Base-by-base conservation (phyloP, 352 stramenopile species). In the Phytophthora sp. region DNA sequence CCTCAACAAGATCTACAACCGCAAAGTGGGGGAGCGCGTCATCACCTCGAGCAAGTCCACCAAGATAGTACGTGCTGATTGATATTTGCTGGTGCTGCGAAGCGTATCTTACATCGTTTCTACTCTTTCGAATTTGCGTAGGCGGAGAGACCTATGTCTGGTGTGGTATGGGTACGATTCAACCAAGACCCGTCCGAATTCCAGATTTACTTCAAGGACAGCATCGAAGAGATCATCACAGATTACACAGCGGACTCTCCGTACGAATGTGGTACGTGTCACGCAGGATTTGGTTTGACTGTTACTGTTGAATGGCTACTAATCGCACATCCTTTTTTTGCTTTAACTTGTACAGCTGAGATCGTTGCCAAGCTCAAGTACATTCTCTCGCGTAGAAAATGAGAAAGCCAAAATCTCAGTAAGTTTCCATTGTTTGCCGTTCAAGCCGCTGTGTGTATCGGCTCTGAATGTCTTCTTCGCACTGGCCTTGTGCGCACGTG, bases 311-410 rank as follows among this genome's bases (percentile, higher is more conserved):
- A 18, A 48, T 45, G 34, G 18, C 26, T 10, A 45, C 56, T 63
- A 58, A 57, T 7, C 4, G 28, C n/a, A 50, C 27, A 62, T 46
- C 46, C 56, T 69, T 38, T 38, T 17, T 61, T 35, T 5, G 56
- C 27, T 49, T 54, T 38, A 31, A 51, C 20, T 44, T 50, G 39
- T 60, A 30, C 54, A 95, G 88, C 88, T 15, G 88, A 96, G 64
- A 96, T 96, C 43, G 88, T 95, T 20, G 88, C 88, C 34, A 96
- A 96, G 65, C 82, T 96, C 58, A 96, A 94, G 82, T 96, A 96
- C 74, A 96, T 96, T 62, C 52, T 94, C 43, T 95, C 87, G 24
- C 71, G 84, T 77, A 75, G 84, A 69, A 92, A 92, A 63, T 89
- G 76, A 74, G 26, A 37, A 21, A 32, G 17, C 8, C 18, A 39